Evolutionary conservation across 192 early-diverging fungal species (phyloP).

Genomic region (Backusella macrospora): DNA sequence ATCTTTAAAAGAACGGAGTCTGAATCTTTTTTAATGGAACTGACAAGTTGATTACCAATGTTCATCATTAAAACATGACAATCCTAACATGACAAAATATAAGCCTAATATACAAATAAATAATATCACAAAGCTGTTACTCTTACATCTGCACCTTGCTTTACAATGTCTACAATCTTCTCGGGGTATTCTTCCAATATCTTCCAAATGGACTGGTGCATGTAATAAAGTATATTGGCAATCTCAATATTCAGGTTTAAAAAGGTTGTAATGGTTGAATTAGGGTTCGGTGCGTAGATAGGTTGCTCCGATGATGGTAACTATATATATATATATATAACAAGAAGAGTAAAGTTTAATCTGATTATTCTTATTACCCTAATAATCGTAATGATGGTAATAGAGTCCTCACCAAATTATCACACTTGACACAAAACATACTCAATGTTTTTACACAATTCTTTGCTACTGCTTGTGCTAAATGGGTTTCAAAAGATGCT

Average conservation of each 20-base stretch:
- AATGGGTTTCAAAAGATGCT: conserved; percentile 61
- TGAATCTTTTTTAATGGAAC: conserved; percentile 56
- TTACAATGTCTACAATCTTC: conserved; percentile 50
- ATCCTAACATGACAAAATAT: conserved; percentile 38
- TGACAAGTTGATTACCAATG: conserved; percentile 57
- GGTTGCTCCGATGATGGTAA: conserved; percentile 37
- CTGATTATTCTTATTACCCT: conserved; percentile 9
- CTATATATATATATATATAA: conserved; percentile 1
- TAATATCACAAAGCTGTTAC: not conserved
- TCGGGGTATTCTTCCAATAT: conserved; percentile 60
- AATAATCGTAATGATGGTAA: not conserved
- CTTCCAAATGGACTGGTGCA: conserved; percentile 65
- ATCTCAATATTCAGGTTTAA: conserved; percentile 63
- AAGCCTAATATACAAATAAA: not conserved
- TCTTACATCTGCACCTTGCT: conserved; percentile 54
- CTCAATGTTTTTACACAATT: conserved; percentile 62
- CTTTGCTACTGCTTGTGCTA: conserved; percentile 53
- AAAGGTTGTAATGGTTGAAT: conserved; percentile 34
- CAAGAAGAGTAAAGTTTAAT: conserved; percentile 31
- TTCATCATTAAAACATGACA: conserved; percentile 53
- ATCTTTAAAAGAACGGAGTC: conserved; percentile 60
- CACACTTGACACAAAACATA: conserved; percentile 60
- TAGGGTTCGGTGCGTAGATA: conserved; percentile 26
- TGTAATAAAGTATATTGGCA: conserved; percentile 60
- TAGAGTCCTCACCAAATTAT: conserved; percentile 48